Evolutionary conservation across 1,284 basidiomycete species (phyloP).

Genomic region (Thecaphora thlaspeos): DNA sequence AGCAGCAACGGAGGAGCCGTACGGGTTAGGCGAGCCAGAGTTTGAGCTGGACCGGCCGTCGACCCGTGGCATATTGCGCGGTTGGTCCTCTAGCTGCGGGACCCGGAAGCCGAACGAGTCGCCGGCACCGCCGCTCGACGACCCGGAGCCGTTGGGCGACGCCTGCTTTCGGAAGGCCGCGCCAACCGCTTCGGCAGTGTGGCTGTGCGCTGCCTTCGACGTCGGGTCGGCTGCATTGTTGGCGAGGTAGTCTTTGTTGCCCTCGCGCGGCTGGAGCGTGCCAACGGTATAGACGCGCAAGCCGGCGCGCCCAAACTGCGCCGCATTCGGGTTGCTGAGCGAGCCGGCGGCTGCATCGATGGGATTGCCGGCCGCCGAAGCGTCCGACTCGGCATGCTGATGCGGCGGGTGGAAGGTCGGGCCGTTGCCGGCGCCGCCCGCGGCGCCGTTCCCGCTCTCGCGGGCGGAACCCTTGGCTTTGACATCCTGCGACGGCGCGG

Average conservation of each 20-base stretch:
- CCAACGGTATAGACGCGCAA: slow-evolving; percentile 79
- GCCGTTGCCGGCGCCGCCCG: slow-evolving; percentile 7
- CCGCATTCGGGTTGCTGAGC: slow-evolving; percentile 23
- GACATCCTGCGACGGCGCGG: neutral
- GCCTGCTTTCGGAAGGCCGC: neutral
- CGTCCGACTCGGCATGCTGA: slow-evolving; percentile 22
- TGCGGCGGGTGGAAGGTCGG: slow-evolving; percentile 39
- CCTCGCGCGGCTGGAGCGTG: slow-evolving; percentile 67
- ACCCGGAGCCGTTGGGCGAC: slow-evolving; percentile 1
- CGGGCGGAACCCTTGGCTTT: slow-evolving; percentile 3
- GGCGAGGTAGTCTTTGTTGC: slow-evolving; percentile 1
- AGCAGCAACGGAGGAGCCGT: too few species aligned
- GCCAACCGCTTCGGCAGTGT: slow-evolving; percentile 1
- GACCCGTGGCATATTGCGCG: slow-evolving; percentile 27
- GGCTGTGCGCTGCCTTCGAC: neutral
- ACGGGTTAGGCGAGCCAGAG: slow-evolving; percentile 1
- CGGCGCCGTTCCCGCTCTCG: slow-evolving; percentile 7
- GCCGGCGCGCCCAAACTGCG: slow-evolving; percentile 61
- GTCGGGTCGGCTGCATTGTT: slow-evolving; percentile 3
- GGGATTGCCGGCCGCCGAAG: slow-evolving; percentile 3
- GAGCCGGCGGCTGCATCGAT: slow-evolving; percentile 17
- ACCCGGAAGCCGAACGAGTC: slow-evolving; percentile 11
- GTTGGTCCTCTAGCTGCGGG: slow-evolving; percentile 17
- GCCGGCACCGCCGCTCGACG: too few species aligned
- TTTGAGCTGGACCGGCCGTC: slow-evolving; percentile 17